Conservation (phyloP, 2,329 filamentous ascomycete species). For the Nemania sp. region DNA sequence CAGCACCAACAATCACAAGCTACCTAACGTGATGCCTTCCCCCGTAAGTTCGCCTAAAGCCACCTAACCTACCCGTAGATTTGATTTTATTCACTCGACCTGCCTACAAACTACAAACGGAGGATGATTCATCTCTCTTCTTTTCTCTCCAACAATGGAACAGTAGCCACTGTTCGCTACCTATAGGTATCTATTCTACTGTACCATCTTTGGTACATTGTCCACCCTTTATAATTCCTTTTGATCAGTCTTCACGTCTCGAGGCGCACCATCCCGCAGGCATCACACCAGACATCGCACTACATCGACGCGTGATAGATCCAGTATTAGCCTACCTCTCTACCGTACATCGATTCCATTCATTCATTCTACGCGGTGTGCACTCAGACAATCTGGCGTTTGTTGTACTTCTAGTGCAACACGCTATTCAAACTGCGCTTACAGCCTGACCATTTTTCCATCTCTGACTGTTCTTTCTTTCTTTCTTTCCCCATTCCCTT, state of each 20-base stretch:
- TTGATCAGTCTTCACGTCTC: slow-evolving; percentile 2
- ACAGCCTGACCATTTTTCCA: neutral
- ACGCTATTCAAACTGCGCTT: neutral
- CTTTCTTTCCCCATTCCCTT: slow-evolving; percentile 1
- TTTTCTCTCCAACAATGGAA: slow-evolving; percentile 28
- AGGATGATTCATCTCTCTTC: slow-evolving; percentile 20
- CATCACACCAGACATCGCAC: neutral
- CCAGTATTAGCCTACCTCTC: neutral
- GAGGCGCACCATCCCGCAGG: neutral
- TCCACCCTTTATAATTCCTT: slow-evolving; percentile 9
- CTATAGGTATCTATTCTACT: neutral
- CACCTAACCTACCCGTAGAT: slow-evolving; percentile 3
- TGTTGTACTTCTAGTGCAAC: neutral
- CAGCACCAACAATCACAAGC: slow-evolving; percentile 21
- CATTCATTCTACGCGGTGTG: neutral
- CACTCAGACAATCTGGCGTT: neutral
- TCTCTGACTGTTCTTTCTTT: neutral
- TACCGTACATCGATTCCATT: neutral
- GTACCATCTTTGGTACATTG: neutral
- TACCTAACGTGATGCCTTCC: slow-evolving; percentile 34
- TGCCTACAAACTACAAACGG: slow-evolving; percentile 21
- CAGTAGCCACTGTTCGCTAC: slow-evolving; percentile 9
- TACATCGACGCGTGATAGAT: slow-evolving; percentile 11
- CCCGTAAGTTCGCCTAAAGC: slow-evolving; percentile 9
- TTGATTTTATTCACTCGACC: slow-evolving; percentile 16